Conservation (phyloP, 352 stramenopile genomes). For the Globisporangium canariense region DNA sequence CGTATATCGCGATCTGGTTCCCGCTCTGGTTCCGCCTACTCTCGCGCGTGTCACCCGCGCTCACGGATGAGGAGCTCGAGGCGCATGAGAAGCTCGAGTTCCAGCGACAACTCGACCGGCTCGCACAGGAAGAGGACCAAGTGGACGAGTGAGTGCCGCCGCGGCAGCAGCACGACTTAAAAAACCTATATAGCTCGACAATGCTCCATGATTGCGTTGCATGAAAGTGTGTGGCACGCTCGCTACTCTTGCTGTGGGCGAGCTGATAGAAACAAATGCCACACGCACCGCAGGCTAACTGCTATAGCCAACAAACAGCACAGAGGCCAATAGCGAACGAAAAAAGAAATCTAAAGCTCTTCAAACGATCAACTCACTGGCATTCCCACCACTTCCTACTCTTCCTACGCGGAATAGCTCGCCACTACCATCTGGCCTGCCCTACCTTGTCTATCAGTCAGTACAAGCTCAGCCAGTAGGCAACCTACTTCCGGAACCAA, state of each 20-base stretch:
- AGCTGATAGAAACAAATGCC: neutral
- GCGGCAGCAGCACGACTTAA: too few relatives aligned
- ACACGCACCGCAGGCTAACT: neutral
- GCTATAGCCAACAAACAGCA: too few relatives aligned
- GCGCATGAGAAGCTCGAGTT: conserved; percentile 44
- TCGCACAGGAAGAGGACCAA: conserved; percentile 36
- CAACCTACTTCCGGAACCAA: conserved; percentile 73
- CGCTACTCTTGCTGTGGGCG: too few relatives aligned
- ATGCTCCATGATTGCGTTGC: neutral
- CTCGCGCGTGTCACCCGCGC: conserved; percentile 55
- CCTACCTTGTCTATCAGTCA: neutral
- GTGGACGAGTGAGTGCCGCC: conserved; percentile 26
- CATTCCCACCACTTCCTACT: neutral
- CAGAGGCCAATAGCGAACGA: neutral
- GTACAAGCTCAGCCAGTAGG: neutral
- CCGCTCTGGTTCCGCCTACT: conserved; percentile 78
- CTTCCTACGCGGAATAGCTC: neutral
- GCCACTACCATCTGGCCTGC: neutral
- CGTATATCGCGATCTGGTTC: conserved; percentile 81
- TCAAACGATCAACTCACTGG: neutral
- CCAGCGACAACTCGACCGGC: conserved; percentile 43
- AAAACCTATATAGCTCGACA: neutral
- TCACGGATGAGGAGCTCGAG: conserved; percentile 56
- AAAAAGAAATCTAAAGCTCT: conserved; percentile 11
- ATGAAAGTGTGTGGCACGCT: neutral